Evolutionary conservation across 2,329 filamentous ascomycete species (phyloP).

Genomic region (Xylariaceae sp.): DNA sequence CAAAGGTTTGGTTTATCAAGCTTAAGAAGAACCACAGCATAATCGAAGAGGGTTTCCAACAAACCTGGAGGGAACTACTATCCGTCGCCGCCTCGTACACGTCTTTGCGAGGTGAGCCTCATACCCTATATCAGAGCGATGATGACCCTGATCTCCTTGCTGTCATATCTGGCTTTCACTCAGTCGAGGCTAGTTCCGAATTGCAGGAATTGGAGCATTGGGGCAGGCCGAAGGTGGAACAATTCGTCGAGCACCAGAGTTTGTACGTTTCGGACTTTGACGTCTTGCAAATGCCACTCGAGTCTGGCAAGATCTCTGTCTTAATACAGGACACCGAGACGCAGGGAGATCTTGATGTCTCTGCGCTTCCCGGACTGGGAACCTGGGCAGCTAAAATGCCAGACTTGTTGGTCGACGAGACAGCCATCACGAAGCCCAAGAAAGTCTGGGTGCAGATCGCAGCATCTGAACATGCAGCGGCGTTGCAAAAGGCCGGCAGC

Average conservation of each 20-base stretch:
- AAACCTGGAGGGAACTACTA: slow-evolving; percentile 1
- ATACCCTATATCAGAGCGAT: slow-evolving; percentile 13
- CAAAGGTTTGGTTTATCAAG: slow-evolving; percentile 12
- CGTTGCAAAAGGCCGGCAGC: neutral
- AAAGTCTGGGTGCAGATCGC: slow-evolving; percentile 13
- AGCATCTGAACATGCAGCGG: slow-evolving; percentile 4
- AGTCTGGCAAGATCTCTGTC: slow-evolving; percentile 3
- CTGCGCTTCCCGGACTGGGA: slow-evolving; percentile 9
- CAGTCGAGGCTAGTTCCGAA: neutral
- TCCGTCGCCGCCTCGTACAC: slow-evolving; percentile 1
- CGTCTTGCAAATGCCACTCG: slow-evolving; percentile 1
- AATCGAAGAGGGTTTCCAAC: slow-evolving; percentile 11
- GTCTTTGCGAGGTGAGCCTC: neutral
- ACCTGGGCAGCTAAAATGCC: slow-evolving; percentile 3
- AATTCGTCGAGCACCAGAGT: slow-evolving; percentile 6
- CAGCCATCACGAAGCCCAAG: neutral
- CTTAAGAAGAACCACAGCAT: slow-evolving; percentile 14
- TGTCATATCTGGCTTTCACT: slow-evolving; percentile 7
- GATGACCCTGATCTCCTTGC: slow-evolving; percentile 11
- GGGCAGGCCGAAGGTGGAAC: neutral
- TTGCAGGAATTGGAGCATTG: neutral
- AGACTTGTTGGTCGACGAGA: neutral
- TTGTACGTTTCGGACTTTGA: slow-evolving; percentile 4
- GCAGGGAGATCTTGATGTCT: neutral
- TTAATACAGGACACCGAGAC: slow-evolving; percentile 5